Conservation (phyloP, 108 stramenopile species). For the Skeletonema grethae region DNA sequence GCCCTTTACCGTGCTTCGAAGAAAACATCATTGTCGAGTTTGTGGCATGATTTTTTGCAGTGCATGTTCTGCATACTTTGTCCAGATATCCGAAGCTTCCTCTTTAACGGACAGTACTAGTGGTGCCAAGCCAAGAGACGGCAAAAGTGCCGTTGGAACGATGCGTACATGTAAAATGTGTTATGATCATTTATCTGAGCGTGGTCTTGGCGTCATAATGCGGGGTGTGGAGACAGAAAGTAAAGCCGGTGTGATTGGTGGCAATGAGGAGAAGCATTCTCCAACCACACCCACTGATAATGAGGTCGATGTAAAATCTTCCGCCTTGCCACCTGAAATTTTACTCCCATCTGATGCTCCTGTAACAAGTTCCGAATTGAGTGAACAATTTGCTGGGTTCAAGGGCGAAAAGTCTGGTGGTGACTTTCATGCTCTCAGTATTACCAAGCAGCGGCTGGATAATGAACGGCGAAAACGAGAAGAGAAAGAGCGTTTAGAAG, state of each 20-base stretch:
- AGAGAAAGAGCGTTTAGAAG: constrained; percentile 29
- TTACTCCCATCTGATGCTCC: constrained; percentile 20
- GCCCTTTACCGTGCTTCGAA: constrained; percentile 92
- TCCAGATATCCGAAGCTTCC: constrained; percentile 53
- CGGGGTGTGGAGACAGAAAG: constrained; percentile 14
- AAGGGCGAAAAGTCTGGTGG: constrained; percentile 16
- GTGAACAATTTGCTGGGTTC: constrained; percentile 43
- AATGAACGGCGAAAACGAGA: constrained; percentile 41
- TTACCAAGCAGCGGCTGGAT: constrained; percentile 45
- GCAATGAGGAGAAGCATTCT: constrained; percentile 9
- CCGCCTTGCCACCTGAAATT: constrained; percentile 8
- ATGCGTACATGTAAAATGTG: constrained; percentile 80
- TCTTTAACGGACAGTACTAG: neutral
- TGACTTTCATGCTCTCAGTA: constrained; percentile 43
- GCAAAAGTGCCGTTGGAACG: constrained; percentile 31
- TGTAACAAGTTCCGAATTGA: constrained; percentile 8
- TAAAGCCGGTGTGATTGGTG: neutral
- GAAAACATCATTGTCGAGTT: constrained; percentile 96
- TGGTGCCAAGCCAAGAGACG: neutral
- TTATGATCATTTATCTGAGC: constrained; percentile 68
- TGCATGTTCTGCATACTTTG: constrained; percentile 88
- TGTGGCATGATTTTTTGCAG: constrained; percentile 98
- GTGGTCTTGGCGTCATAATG: constrained; percentile 46
- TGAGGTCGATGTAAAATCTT: neutral
- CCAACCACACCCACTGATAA: neutral